Evolutionary conservation across 805 yeast species (phyloP).

Genomic region (Dipodascopsis tothii): DNA sequence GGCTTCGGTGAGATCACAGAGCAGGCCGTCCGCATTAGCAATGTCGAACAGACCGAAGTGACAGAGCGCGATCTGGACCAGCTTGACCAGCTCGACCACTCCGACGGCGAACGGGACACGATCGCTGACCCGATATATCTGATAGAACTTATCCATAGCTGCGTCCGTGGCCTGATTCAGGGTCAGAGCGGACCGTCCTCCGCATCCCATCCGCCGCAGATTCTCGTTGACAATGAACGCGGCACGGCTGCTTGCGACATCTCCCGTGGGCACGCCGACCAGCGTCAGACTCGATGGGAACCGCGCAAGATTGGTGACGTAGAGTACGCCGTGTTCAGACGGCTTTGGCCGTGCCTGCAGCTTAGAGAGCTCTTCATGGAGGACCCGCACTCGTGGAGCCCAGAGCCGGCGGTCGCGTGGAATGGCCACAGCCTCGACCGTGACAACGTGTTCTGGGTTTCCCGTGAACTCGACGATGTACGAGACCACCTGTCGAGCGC

Average conservation of each 20-base stretch:
- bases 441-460: constrained; percentile 54
- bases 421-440: constrained; percentile 52
- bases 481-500: constrained; percentile 53
- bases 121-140: constrained; percentile 51
- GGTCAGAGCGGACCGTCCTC: constrained; percentile 74
- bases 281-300: constrained; percentile 68
- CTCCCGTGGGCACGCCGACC: constrained; percentile 61
- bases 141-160: constrained; percentile 70
- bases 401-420: constrained; percentile 43
- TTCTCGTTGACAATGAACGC: constrained; percentile 67
- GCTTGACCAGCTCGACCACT: constrained; percentile 61
- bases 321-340: constrained; percentile 53
- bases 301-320: constrained; percentile 74
- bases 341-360: constrained; percentile 61
- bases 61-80: constrained; percentile 67
- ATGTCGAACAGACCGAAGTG: constrained; percentile 71
- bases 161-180: constrained; percentile 69
- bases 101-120: constrained; percentile 55
- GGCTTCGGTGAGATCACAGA: constrained; percentile 67
- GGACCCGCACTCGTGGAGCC: constrained; percentile 47
- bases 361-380: constrained; percentile 57
- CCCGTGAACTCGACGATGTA: constrained; percentile 83
- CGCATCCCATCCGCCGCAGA: constrained; percentile 68
- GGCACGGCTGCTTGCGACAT: constrained; percentile 26
- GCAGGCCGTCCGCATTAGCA: constrained; percentile 69